Base-by-base conservation (phyloP, 179 eudicot genomes). In the Spergularia azorica region DNA sequence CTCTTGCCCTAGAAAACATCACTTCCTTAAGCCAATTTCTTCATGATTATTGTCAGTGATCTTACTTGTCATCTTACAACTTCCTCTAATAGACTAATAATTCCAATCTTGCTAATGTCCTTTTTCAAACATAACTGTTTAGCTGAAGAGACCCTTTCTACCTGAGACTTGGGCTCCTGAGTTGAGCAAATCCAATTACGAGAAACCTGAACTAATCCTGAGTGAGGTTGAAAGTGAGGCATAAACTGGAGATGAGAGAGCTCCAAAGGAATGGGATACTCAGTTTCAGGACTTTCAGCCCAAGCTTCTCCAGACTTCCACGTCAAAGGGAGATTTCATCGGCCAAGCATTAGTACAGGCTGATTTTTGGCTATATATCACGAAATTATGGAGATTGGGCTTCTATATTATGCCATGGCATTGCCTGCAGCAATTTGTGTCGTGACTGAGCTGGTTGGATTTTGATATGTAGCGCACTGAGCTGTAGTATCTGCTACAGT, bases 401-500 rank as follows among this genome's bases (percentile, higher is more conserved):
- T 79, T 17, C 67, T 84, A 64, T 87, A 78, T 50, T 78, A 79
- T 36, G 86, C 83, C 10, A 70, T 80, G 80, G 87, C 78, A 46
- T 75, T 81, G 86, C 86, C 87, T 2, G 87, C 48, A 43, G 48
- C 4, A 43, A 43, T 43, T 43, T 43, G 8, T 43, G 48, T 43
- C 48, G 48, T 43, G 48, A 43, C 48, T 43, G 48, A 1, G 48
- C 1, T 43, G 48, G 48, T 7, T 85, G 90, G 92, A 46, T 80
- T 85, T 16, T 80, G 88, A 41, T 89, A 86, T 52, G 90, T 90
- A 3, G 90, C 90, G 2, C 89, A 85, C 69, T 87, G 92, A 87
- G 92, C 89, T 14, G 82, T 87, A 15, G 87, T 89, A 69, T 88
- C 92, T 5, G 89, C 92, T 46, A 75, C 92, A 36, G 82, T 80